phyloP scores from a whole-genome alignment of 2,329 filamentous ascomycete genomes.

The Falciphora oryzae region DNA sequence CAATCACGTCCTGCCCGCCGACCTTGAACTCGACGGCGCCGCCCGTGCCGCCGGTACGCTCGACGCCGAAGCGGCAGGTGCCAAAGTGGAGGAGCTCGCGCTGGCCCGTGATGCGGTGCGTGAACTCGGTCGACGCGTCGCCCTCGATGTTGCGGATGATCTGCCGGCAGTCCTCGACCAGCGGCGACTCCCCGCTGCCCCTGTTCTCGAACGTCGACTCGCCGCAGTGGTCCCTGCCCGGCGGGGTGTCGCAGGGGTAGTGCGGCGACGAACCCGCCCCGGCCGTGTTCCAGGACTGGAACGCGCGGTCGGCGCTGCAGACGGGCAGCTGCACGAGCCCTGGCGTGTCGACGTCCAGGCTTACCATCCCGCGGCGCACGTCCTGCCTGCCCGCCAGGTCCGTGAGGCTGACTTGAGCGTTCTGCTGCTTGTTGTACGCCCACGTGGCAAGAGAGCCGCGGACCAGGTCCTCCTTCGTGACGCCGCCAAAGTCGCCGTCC shows the following conservation, averaged over 20 bases:
- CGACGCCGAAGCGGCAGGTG: constrained; percentile 28
- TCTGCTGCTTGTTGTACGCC: constrained; percentile 24
- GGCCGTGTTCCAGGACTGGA: constrained; percentile 24
- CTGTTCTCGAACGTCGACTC: constrained; percentile 28
- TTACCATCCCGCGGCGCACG: constrained; percentile 16
- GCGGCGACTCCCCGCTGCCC: constrained; percentile 28
- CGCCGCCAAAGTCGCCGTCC: constrained; percentile 18
- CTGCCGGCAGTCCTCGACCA: constrained; percentile 26
- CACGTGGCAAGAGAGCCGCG: constrained; percentile 23
- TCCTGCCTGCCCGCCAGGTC: background rate
- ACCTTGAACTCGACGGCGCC: constrained; percentile 27
- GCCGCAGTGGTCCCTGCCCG: constrained; percentile 22
- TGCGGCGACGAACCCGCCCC: constrained; percentile 17
- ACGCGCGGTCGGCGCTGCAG: constrained; percentile 28
- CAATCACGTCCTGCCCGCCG: constrained; percentile 30
- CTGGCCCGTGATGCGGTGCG: constrained; percentile 15
- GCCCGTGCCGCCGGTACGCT: constrained; percentile 16
- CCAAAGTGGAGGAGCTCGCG: constrained; percentile 22
- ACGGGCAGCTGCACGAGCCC: constrained; percentile 33
- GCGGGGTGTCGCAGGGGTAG: constrained; percentile 29
- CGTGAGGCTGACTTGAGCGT: constrained; percentile 15
- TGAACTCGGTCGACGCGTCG: constrained; percentile 16
- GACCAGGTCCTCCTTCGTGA: constrained; percentile 23
- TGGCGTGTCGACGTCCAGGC: constrained; percentile 26
- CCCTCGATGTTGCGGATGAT: constrained; percentile 28